Conservation (phyloP, 495 filamentous ascomycete species). For the Hyphodiscus hymeniophilus region DNA sequence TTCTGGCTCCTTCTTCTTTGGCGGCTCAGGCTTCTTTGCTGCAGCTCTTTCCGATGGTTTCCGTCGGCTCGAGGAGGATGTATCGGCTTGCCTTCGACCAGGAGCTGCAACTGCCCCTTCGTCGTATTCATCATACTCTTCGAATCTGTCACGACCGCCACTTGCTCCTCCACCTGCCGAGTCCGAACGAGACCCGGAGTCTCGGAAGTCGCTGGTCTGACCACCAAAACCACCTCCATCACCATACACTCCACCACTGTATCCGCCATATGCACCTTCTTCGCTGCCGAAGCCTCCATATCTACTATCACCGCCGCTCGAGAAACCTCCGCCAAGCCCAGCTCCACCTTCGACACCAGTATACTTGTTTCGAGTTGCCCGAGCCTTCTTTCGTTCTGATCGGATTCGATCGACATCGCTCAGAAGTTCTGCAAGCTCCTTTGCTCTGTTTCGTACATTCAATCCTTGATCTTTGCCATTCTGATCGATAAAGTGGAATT, state of each 20-base stretch:
- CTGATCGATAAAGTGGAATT: slow-evolving; percentile 94
- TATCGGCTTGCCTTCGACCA: slow-evolving; percentile 28
- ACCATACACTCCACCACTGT: slow-evolving; percentile 82
- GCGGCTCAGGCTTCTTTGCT: slow-evolving; percentile 50
- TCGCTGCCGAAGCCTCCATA: slow-evolving; percentile 90
- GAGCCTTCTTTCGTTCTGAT: slow-evolving; percentile 87
- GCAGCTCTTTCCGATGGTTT: slow-evolving; percentile 10
- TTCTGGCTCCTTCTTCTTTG: slow-evolving; percentile 77
- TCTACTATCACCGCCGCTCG: slow-evolving; percentile 40
- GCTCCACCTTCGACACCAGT: slow-evolving; percentile 82
- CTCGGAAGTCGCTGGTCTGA: slow-evolving; percentile 59
- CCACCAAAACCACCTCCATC: slow-evolving; percentile 85
- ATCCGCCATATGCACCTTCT: slow-evolving; percentile 65
- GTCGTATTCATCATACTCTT: slow-evolving; percentile 95
- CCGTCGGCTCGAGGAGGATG: slow-evolving; percentile 31
- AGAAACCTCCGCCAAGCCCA: slow-evolving; percentile 43
- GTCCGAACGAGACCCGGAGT: slow-evolving; percentile 39
- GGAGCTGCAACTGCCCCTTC: slow-evolving; percentile 51
- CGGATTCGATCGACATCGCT: slow-evolving; percentile 91
- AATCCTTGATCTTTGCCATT: slow-evolving; percentile 98
- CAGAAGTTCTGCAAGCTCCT: slow-evolving; percentile 88
- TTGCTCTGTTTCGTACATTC: slow-evolving; percentile 93
- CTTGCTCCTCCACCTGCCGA: slow-evolving; percentile 2
- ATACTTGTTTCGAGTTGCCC: slow-evolving; percentile 85
- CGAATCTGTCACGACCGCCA: slow-evolving; percentile 62